phyloP scores from a whole-genome alignment of 2,329 filamentous ascomycete genomes.

The Fusarium nisikadoi region DNA sequence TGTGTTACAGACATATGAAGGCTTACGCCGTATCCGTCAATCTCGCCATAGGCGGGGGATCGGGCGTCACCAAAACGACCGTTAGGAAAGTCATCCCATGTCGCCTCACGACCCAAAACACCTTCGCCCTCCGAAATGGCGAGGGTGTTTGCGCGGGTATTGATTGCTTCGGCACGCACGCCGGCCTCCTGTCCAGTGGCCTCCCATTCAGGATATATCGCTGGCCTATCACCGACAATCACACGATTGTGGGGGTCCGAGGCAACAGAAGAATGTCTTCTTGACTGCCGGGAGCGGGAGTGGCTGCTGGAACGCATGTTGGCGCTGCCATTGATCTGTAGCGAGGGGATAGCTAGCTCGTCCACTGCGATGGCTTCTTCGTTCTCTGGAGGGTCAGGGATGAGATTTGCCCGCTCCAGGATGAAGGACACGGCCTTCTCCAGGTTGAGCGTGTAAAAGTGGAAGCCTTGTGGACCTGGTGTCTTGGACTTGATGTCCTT shows the following conservation, averaged over 20 bases:
- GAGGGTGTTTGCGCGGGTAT: conserved; percentile 83
- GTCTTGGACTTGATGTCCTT: conserved; percentile 70
- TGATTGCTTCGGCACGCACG: conserved; percentile 77
- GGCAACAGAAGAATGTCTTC: conserved; percentile 81
- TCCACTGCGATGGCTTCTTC: conserved; percentile 65
- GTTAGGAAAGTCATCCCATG: conserved; percentile 98
- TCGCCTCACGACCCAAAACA: conserved; percentile 88
- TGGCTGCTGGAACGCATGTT: conserved; percentile 48
- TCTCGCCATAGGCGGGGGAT: conserved; percentile 94
- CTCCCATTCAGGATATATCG: conserved; percentile 73
- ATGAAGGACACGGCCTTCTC: conserved; percentile 97
- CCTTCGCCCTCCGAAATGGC: conserved; percentile 96
- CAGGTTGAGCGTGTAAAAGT: conserved; percentile 97
- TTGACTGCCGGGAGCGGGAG: conserved; percentile 52
- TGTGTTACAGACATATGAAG: conserved; percentile 89
- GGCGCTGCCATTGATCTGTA: conserved; percentile 62
- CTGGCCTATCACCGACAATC: conserved; percentile 75
- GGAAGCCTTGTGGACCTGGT: conserved; percentile 79
- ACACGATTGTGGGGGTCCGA: conserved; percentile 89
- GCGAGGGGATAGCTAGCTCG: conserved; percentile 39
- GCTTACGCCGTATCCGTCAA: conserved; percentile 97
- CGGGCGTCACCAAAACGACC: conserved; percentile 94
- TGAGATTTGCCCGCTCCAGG: conserved; percentile 84
- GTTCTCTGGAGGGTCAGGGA: conserved; percentile 70
- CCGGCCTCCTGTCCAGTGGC: conserved; percentile 81